Conservation (phyloP, 1,139 yeast genomes). For the Kodamaea suecica region DNA sequence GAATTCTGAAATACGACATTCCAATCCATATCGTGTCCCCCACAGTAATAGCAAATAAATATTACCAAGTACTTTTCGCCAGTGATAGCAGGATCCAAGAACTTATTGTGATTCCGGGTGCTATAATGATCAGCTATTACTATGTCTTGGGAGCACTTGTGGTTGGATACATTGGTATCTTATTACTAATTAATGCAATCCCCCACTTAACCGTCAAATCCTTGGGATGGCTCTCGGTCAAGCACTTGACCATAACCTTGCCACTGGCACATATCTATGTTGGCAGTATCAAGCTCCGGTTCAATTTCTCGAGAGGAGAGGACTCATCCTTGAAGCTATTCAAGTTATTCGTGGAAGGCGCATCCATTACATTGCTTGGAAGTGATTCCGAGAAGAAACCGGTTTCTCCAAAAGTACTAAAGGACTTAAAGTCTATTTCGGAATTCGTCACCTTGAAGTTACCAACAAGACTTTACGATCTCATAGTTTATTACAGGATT, state of each 20-base stretch:
- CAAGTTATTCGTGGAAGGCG: slow-evolving; percentile 29
- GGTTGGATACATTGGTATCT: slow-evolving; percentile 18
- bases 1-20: too few species aligned
- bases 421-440: slow-evolving; percentile 1
- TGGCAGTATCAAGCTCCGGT: slow-evolving; percentile 22
- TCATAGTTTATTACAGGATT: slow-evolving; percentile 15
- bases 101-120: too few species aligned
- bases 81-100: too few species aligned
- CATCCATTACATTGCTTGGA: slow-evolving; percentile 7
- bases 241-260: slow-evolving; percentile 27
- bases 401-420: neutral
- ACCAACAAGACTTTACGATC: slow-evolving; percentile 15
- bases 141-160: slow-evolving; percentile 2
- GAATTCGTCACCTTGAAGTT: slow-evolving; percentile 10
- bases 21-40: too few species aligned
- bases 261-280: slow-evolving; percentile 19
- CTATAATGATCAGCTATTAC: slow-evolving; percentile 1
- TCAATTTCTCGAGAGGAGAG: slow-evolving; percentile 26
- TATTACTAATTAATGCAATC: slow-evolving; percentile 27
- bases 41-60: too few species aligned
- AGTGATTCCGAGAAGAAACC: too few species aligned
- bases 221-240: slow-evolving; percentile 37
- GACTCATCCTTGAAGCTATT: slow-evolving; percentile 32
- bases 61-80: too few species aligned
- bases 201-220: slow-evolving; percentile 35